These are phyloP conservation scores for Tuber umbilicatum DNA, from an alignment of 495 filamentous ascomycete species.

Conservation along the genomic window DNA sequence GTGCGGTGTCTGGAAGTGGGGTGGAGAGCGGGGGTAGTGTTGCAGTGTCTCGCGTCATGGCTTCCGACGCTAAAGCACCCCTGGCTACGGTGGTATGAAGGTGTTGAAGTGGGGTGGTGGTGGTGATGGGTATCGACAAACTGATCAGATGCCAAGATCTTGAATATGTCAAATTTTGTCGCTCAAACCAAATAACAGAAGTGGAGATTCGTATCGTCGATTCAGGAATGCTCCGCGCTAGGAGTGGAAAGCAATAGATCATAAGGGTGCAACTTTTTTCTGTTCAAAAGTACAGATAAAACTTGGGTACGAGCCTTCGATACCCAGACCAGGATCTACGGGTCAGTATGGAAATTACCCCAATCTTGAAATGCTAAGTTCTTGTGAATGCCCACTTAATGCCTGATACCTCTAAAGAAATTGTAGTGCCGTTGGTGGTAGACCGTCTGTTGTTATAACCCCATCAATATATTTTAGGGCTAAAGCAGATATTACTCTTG, in stretches of 20 bases:
- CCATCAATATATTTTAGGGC: not conserved
- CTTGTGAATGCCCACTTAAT: not conserved
- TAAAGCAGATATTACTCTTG: not conserved
- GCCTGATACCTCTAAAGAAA: not conserved
- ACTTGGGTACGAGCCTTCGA: not conserved
- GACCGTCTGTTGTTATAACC: not conserved
- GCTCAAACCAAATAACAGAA: not conserved
- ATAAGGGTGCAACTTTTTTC: not conserved
- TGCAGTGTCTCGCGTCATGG: slow-evolving; percentile 11
- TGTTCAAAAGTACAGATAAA: not conserved
- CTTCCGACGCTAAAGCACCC: not conserved
- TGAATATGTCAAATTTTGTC: not conserved
- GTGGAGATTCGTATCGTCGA: not conserved
- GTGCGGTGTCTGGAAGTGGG: slow-evolving; percentile 11
- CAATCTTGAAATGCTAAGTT: not conserved
- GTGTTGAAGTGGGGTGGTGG: not conserved
- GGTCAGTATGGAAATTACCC: not conserved
- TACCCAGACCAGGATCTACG: not conserved
- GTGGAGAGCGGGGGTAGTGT: slow-evolving; percentile 20
- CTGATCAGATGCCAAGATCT: not conserved
- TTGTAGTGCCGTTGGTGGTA: not conserved
- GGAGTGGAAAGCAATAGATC: not conserved
- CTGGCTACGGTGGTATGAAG: not conserved
- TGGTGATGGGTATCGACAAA: slow-evolving; percentile 8
- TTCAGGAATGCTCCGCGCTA: not conserved